These are phyloP conservation scores for Neotropicomus parvogracilis DNA, from an alignment of 1,284 basidiomycete genomes.

Conservation along the genomic window DNA sequence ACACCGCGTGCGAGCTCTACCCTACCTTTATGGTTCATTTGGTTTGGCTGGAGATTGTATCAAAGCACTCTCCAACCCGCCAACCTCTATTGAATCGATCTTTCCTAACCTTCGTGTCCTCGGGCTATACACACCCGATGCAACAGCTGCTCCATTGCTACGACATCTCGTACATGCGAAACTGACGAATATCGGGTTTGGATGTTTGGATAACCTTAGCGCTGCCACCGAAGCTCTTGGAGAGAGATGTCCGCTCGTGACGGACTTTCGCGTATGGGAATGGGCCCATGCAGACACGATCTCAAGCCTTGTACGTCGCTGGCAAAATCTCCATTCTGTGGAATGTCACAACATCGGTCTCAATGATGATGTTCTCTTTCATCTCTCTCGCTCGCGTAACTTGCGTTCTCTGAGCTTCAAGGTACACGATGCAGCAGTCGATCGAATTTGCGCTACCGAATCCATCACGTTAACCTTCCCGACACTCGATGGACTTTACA, in stretches of 20 bases:
- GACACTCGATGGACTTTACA: background rate
- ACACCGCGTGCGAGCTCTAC: background rate
- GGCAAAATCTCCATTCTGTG: constrained; percentile 10
- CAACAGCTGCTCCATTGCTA: background rate
- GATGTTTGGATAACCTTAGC: too few species aligned
- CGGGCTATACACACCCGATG: background rate
- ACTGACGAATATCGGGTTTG: background rate
- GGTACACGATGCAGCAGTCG: background rate
- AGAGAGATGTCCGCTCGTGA: background rate
- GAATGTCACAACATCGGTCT: background rate
- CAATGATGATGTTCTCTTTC: background rate
- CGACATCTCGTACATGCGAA: background rate
- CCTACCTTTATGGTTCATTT: background rate
- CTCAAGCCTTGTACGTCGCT: constrained; percentile 9
- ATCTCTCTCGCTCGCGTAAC: constrained; percentile 9
- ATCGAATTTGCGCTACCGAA: background rate
- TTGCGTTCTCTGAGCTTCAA: constrained; percentile 1
- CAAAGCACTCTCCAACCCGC: background rate
- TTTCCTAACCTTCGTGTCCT: background rate
- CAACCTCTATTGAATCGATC: background rate
- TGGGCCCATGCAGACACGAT: background rate
- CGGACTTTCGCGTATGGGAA: background rate
- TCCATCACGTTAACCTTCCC: background rate
- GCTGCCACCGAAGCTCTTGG: background rate
- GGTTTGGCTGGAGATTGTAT: background rate